These are phyloP conservation scores for Exophiala oligosperma DNA, from an alignment of 2,329 filamentous ascomycete species.

Conservation along the genomic window DNA sequence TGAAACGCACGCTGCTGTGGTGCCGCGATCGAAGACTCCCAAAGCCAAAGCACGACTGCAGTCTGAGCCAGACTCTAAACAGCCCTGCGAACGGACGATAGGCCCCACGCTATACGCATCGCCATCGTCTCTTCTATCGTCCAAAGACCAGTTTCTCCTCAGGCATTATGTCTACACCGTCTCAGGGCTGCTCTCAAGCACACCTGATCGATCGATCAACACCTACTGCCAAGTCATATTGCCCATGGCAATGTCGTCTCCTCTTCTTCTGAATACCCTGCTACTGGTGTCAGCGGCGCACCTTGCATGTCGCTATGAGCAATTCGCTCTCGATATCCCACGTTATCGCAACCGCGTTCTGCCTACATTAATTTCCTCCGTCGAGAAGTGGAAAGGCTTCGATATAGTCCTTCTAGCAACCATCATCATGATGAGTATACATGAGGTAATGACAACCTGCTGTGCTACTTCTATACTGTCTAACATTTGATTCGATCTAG, in stretches of 20 bases:
- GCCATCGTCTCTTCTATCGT: constrained; percentile 1
- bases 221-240: constrained; percentile 7
- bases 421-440: constrained; percentile 12
- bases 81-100: background rate
- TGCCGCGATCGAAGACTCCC: background rate
- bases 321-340: constrained; percentile 2
- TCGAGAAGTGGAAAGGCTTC: constrained; percentile 5
- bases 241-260: constrained; percentile 6
- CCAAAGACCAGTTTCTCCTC: constrained; percentile 9
- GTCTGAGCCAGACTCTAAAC: background rate
- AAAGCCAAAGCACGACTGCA: background rate
- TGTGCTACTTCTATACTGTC: background rate
- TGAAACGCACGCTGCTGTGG: background rate
- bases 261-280: constrained; percentile 6
- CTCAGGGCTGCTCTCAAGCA: constrained; percentile 10
- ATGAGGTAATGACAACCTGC: background rate
- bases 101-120: background rate
- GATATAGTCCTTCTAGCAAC: constrained; percentile 3
- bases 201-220: constrained; percentile 7
- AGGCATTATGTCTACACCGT: constrained; percentile 9
- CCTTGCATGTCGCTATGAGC: background rate
- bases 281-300: constrained; percentile 5
- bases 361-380: background rate
- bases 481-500: background rate
- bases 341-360: constrained; percentile 7